Percentiles rank a stretch among this genome's conserved stretches.
phyloP scores from a whole-genome alignment of 495 filamentous ascomycete genomes.

The Talaromyces liani region DNA sequence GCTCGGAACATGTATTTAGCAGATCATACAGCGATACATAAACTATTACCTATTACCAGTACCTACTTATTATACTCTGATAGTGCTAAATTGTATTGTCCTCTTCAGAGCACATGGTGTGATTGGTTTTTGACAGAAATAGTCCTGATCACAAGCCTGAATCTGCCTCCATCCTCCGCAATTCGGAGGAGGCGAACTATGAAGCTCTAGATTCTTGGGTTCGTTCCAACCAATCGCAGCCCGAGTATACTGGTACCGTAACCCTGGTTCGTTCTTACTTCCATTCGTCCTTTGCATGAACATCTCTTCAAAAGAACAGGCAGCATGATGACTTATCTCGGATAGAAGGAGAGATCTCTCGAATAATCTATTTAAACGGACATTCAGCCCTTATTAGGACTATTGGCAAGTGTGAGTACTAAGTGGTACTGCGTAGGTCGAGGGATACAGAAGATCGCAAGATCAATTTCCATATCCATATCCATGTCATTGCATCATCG shows the following conservation, averaged over 20 bases:
- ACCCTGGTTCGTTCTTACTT: not conserved
- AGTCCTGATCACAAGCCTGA: not conserved
- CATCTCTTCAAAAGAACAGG: not conserved
- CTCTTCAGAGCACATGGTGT: not conserved
- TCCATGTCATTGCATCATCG: not conserved
- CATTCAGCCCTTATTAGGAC: not conserved
- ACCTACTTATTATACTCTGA: too few species aligned
- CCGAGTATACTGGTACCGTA: not conserved
- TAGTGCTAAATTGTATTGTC: not conserved
- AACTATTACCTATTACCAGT: too few species aligned
- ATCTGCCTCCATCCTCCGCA: not conserved
- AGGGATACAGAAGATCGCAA: not conserved
- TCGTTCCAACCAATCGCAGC: not conserved
- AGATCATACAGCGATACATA: not conserved
- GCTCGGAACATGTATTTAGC: not conserved
- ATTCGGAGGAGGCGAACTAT: not conserved
- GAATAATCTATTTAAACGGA: not conserved
- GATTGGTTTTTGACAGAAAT: not conserved
- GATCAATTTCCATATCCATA: not conserved
- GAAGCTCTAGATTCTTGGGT: not conserved
- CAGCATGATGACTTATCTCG: not conserved
- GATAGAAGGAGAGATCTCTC: not conserved
- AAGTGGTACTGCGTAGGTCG: too few species aligned
- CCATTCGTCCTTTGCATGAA: not conserved
- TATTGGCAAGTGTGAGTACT: not conserved